Base-by-base conservation (phyloP, 805 yeast genomes). In the Yarrowia sp. region DNA sequence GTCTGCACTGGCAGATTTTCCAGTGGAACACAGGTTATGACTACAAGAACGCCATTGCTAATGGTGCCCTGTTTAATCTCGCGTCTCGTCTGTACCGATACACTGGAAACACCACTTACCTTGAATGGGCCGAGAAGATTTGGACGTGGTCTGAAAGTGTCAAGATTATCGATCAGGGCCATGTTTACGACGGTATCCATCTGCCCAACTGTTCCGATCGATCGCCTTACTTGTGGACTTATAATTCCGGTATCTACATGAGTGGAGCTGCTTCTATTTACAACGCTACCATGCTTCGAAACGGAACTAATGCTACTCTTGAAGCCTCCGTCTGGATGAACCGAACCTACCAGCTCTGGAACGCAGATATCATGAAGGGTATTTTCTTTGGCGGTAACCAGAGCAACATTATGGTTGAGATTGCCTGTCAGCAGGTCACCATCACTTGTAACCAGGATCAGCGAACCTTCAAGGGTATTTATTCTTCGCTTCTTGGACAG, bases 1-100 rank as follows among this genome's bases (percentile, higher is more conserved):
- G 99, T 0, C 78, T 93, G 67, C 82, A 98, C 76, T 93, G 98
- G 98, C 98, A 93, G 79, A 93, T 93, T 72, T 93, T 87, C 78
- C 82, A 87, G 65, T 92, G 97, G 96, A 93, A 93, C 74, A 82
- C 90, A 7, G 99, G 98, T 67, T 93, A 92, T 74, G 89, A 90
- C 75, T 93, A 93, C 77, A 93, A 93, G 76, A 93, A 93, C 75
- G 79, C 97, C 41, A 90, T 92, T 66, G 82, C 96, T n/a, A 92
- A 90, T 75, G 98, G 96, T 32, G 89, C 92, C 58, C 79, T 92
- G 65, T 92, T 92, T 83, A 91, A 90, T 70, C 74, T 92, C 44
- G 96, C 89, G 15, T 95, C 97, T 0, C 81, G 98, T 68, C 81
- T 92, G 69, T 95, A 95, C 1, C 81, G 97, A 70, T 92, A 85